Base-by-base conservation (phyloP, 768 basidiomycete genomes). In the Russula emetica region DNA sequence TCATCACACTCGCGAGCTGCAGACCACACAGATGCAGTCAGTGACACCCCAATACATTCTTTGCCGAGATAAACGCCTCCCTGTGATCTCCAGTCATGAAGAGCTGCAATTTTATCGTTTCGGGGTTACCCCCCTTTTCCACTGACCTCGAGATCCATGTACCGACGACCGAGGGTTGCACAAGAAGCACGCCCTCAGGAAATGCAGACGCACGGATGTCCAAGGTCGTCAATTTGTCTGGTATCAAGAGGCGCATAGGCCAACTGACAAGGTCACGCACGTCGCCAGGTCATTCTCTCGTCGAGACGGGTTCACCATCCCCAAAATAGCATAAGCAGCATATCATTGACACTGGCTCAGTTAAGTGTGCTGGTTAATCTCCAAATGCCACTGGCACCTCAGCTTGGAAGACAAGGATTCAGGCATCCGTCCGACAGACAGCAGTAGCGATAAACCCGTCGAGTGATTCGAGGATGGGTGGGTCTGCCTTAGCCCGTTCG, bases 11-110 rank as follows among this genome's bases (percentile, higher is more conserved):
- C 18, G 38, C 36, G 50, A 10, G 42, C 10, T 10, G 24, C 42
- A n/a, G n/a, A n/a, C n/a, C n/a, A 42, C 45, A 30, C 28, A 62
- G 36, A 45, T 22, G 24, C 44, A 55, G 42, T 54, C 44, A 24
- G 55, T 62, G 20, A 22, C 32, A n/a, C 49, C 62, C 32, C 24
- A 5, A 44, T 58, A 20, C 55, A 40, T 40, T n/a, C 16, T 22
- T 36, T 20, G 26, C 47, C 52, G 58, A 64, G 58, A 18, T 55
- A 16, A 26, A 22, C 11, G 22, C 36, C 58, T 40, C 58, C 53
- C 36, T 44, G 44, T 42, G n/a, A 50, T 49, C 49, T 38, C 57
- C 58, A 47, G 63, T 60, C 58, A 34, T 28, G 45, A 54, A 16
- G 34, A 34, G 55, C 58, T 54, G 20, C 7, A 10, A 42, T 28